Evolutionary conservation across 129 eudicot species (phyloP).

Genomic region (Tagetes patula): DNA sequence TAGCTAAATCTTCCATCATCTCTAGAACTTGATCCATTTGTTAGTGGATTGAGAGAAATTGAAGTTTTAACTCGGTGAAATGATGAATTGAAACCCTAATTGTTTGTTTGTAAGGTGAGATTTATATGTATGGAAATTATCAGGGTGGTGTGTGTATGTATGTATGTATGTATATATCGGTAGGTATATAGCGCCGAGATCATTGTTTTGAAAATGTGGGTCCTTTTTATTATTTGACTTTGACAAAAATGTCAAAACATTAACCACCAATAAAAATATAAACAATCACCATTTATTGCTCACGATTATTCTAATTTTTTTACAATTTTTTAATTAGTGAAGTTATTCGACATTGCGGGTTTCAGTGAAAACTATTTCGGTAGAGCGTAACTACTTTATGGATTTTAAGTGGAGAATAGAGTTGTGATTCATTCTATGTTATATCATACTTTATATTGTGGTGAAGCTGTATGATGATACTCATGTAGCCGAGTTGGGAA

Average conservation of each 20-base stretch:
- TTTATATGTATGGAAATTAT: constrained; percentile 9
- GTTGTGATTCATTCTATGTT: no score
- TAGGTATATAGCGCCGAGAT: constrained; percentile 22
- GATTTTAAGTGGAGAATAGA: no score
- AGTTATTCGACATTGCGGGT: no score
- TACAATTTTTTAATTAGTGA: no score
- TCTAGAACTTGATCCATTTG: constrained; percentile 32
- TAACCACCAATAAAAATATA: constrained; percentile 7
- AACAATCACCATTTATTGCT: constrained; percentile 21
- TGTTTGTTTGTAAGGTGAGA: constrained; percentile 1
- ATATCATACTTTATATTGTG: no score
- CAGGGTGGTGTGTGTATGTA: constrained; percentile 25
- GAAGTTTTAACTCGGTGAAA: neutral
- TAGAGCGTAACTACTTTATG: no score
- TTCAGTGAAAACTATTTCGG: no score
- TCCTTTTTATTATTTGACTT: constrained; percentile 27
- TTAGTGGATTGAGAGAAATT: neutral
- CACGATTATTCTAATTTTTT: no score
- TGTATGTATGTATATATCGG: constrained; percentile 15
- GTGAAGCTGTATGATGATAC: no score
- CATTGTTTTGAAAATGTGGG: constrained; percentile 26
- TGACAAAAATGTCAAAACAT: constrained; percentile 31
- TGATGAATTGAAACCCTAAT: constrained; percentile 22
- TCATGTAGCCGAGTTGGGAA: no score
- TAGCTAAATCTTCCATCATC: constrained; percentile 36